These are phyloP conservation scores for Globisporangium apiculatum DNA, from an alignment of 352 stramenopile genomes.

Conservation along the genomic window DNA sequence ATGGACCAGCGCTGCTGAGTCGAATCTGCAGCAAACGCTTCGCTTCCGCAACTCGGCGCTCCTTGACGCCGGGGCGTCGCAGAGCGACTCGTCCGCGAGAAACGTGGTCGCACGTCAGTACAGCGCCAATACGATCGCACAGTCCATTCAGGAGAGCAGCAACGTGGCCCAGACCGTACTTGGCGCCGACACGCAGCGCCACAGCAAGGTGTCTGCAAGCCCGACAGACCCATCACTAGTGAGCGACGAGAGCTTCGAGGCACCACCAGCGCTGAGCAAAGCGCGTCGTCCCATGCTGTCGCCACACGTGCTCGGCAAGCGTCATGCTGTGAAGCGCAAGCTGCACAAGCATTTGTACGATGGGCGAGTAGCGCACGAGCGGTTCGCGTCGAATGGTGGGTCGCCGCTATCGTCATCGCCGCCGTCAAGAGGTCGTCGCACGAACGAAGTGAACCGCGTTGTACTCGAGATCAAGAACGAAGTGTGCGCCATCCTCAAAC, in stretches of 20 bases:
- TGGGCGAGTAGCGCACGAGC: no score
- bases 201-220: neutral
- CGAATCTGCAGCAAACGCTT: slow-evolving; percentile 2
- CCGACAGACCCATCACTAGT: neutral
- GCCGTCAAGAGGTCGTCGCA: neutral
- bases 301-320: neutral
- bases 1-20: neutral
- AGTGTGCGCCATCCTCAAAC: slow-evolving; percentile 51
- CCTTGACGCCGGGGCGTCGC: slow-evolving; percentile 17
- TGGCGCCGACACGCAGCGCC: neutral
- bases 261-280: neutral
- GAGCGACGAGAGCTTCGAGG: neutral
- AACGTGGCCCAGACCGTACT: no score
- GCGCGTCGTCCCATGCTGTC: neutral
- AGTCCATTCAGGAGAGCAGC: neutral
- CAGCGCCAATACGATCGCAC: slow-evolving; percentile 10
- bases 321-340: neutral
- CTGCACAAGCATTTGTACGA: neutral
- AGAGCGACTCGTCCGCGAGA: neutral
- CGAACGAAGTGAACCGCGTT: slow-evolving; percentile 35
- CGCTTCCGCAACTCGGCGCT: slow-evolving; percentile 30
- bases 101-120: slow-evolving; percentile 20
- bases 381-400: no score
- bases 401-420: neutral
- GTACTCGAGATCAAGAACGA: slow-evolving; percentile 77